These are phyloP conservation scores for Phytophthora pisi DNA, from an alignment of 352 stramenopile genomes.

Conservation along the genomic window DNA sequence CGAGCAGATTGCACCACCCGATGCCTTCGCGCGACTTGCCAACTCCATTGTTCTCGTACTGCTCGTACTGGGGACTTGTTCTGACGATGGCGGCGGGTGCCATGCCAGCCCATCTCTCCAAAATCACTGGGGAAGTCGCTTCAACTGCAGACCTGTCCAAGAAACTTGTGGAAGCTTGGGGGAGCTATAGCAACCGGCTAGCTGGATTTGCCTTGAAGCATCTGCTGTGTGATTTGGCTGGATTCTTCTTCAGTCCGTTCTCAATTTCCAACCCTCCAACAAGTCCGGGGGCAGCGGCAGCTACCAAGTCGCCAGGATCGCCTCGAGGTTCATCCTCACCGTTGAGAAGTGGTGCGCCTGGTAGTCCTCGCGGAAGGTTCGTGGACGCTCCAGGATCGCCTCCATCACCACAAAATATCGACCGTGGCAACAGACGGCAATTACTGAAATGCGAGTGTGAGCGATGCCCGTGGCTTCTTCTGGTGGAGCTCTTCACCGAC, in stretches of 20 bases:
- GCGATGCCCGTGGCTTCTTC: constrained; percentile 73
- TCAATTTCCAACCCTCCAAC: constrained; percentile 23
- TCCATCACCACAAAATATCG: constrained; percentile 30
- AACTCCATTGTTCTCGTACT: constrained; percentile 59
- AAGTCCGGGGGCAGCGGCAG: constrained; percentile 15
- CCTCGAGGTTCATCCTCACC: constrained; percentile 26
- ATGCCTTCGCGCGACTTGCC: constrained; percentile 30
- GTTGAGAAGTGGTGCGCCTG: constrained; percentile 20
- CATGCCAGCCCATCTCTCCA: constrained; percentile 68
- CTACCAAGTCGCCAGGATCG: constrained; percentile 11
- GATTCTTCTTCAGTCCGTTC: constrained; percentile 67
- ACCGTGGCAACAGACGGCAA: constrained; percentile 43
- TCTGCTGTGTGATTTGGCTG: constrained; percentile 66
- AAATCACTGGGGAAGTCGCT: constrained; percentile 47
- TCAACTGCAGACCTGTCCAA: constrained; percentile 27
- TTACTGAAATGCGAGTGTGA: constrained; percentile 74
- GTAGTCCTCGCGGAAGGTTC: constrained; percentile 31
- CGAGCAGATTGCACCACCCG: constrained; percentile 59
- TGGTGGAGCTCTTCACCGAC: constrained; percentile 73
- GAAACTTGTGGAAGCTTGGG: constrained; percentile 67
- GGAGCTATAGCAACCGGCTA: constrained; percentile 59
- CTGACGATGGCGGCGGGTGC: constrained; percentile 49
- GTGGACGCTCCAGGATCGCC: constrained; percentile 23
- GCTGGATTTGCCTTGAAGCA: constrained; percentile 55
- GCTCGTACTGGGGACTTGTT: constrained; percentile 76